Base-by-base conservation (phyloP, 1,284 basidiomycete species). In the Ceratobasidium sp. region DNA sequence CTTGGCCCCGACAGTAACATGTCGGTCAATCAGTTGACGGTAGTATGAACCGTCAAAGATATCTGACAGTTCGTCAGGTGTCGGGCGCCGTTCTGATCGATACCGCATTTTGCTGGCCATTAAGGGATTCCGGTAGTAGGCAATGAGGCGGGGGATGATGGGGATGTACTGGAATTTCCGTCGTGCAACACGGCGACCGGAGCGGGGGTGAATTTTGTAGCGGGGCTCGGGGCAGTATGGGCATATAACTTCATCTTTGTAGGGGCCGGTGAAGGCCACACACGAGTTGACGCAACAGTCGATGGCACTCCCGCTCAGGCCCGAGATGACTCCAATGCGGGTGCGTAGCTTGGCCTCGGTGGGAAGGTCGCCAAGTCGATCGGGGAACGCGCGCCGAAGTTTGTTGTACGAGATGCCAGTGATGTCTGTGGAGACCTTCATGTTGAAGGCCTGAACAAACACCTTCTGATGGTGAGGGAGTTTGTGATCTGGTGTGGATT, bases 171-270 rank as follows among this genome's bases (percentile, higher is more conserved):
- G 72, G 67, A 80, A 81, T 3, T 15, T 3, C 0, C 51, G 51
- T 33, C 75, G 55, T 15, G 75, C 42, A 49, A 76, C 53, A 60
- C 75, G 64, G 23, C 55, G 53, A 20, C 33, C 64, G 39, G 9
- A 33, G 9, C 73, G 55, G 13, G 84, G 70, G n/a, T 82, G 64
- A 5, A 58, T 33, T 18, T 60, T 51, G 61, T 79, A 83, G 15
- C 82, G 83, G 12, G 81, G 49, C 66, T 82, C 79, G 0, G 82
- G 61, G 80, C 87, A 88, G 70, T 84, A 80, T 0, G 85, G 85
- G 71, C 87, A 80, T 0, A 2, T 2, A 53, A 68, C 61, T 23
- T 68, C 61, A 0, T 46, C 15, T 5, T 61, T 51, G 77, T 69
- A 76, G 46, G 53, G 46, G 5, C 80, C 79, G 13, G 79, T 79